phyloP scores from a whole-genome alignment of 345 rosid species.

The Hibiscus tridactylites region DNA sequence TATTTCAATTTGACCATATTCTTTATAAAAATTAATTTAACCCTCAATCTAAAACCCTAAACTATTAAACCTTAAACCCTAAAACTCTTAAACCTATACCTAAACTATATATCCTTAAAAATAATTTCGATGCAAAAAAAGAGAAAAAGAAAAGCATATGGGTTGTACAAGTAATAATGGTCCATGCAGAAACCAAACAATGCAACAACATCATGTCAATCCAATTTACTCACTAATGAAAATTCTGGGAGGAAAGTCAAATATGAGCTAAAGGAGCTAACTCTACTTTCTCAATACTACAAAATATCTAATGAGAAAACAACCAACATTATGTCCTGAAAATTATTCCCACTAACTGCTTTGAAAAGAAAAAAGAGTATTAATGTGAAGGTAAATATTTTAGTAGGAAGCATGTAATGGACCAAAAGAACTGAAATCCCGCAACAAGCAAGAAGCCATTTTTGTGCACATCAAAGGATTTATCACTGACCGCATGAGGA shows the following conservation, averaged over 20 bases:
- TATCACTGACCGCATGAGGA: slow-evolving; percentile 3
- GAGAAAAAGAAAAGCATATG: neutral
- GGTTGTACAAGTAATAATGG: slow-evolving; percentile 15
- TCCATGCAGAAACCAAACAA: slow-evolving; percentile 15
- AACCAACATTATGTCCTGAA: slow-evolving; percentile 19
- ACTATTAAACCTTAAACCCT: too few relatives aligned
- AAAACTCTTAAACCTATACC: too few relatives aligned
- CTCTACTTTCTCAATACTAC: slow-evolving; percentile 24
- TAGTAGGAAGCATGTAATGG: neutral
- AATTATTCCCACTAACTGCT: slow-evolving; percentile 20
- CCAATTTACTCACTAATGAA: neutral
- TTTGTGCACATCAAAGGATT: slow-evolving; percentile 19
- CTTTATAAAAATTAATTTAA: too few relatives aligned
- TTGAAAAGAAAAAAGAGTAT: slow-evolving; percentile 2
- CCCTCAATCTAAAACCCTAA: too few relatives aligned
- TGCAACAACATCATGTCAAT: too few relatives aligned
- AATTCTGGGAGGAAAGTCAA: neutral
- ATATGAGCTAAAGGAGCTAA: slow-evolving; percentile 8
- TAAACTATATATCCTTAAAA: too few relatives aligned
- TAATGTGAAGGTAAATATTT: slow-evolving; percentile 1
- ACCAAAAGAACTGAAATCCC: slow-evolving; percentile 10
- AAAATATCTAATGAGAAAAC: slow-evolving; percentile 10
- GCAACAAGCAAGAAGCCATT: slow-evolving; percentile 6
- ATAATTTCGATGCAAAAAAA: too few relatives aligned
- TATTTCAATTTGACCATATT: too few relatives aligned